Evolutionary conservation across 2,329 filamentous ascomycete species (phyloP).

Genomic region (Colletotrichum musicola): DNA sequence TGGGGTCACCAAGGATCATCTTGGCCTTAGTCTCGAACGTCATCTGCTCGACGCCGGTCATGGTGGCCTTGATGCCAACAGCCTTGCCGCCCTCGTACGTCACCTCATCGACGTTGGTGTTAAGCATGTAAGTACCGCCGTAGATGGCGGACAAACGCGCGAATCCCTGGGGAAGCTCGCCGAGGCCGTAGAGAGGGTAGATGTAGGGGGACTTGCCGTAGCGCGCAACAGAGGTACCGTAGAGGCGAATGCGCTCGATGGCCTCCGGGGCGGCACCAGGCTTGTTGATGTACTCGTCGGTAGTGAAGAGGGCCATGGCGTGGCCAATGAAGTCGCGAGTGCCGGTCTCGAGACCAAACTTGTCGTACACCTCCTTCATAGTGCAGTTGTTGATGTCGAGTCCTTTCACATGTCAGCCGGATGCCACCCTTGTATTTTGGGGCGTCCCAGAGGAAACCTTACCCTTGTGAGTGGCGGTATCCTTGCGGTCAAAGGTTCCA

Average conservation of each 20-base stretch:
- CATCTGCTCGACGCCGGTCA: slow-evolving; percentile 91
- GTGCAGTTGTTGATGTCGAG: slow-evolving; percentile 83
- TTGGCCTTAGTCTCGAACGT: slow-evolving; percentile 96
- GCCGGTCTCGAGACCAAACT: slow-evolving; percentile 89
- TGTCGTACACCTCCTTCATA: slow-evolving; percentile 99
- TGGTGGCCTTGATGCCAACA: slow-evolving; percentile 96
- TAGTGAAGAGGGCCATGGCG: slow-evolving; percentile 97
- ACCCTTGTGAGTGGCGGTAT: slow-evolving; percentile 93
- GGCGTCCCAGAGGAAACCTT: slow-evolving; percentile 45
- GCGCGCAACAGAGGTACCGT: slow-evolving; percentile 96
- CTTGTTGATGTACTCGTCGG: slow-evolving; percentile 83
- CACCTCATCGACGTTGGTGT: slow-evolving; percentile 92
- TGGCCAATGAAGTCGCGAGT: slow-evolving; percentile 98
- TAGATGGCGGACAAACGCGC: slow-evolving; percentile 98
- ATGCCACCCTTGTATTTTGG: neutral
- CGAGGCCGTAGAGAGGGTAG: slow-evolving; percentile 97
- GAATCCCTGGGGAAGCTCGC: slow-evolving; percentile 97
- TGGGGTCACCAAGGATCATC: slow-evolving; percentile 95
- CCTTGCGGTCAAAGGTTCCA: slow-evolving; percentile 84
- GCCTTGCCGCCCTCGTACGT: slow-evolving; percentile 87
- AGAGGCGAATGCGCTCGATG: slow-evolving; percentile 92
- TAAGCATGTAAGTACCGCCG: slow-evolving; percentile 99
- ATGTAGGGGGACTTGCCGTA: slow-evolving; percentile 99
- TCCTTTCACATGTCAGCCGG: slow-evolving; percentile 61
- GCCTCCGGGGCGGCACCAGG: slow-evolving; percentile 83